Conservation (phyloP, 768 basidiomycete species). For the Lactifluus rugatus region DNA sequence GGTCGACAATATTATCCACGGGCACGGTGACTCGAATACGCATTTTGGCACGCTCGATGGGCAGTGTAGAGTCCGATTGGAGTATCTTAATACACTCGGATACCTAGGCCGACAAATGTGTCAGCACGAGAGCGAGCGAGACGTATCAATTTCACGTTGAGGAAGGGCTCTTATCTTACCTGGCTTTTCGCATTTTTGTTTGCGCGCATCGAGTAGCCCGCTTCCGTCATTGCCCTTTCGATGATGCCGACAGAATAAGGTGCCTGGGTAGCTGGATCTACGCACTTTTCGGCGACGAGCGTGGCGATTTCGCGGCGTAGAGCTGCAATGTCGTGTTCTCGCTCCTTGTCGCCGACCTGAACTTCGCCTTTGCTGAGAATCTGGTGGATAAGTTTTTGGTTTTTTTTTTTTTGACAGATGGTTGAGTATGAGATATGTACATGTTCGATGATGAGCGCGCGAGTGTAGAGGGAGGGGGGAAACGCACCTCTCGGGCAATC, state of each 20-base stretch:
- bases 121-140: background rate
- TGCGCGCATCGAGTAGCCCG: conserved; percentile 82
- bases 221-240: conserved; percentile 95
- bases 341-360: conserved; percentile 95
- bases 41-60: conserved; percentile 92
- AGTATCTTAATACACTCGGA: conserved; percentile 81
- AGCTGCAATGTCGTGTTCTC: conserved; percentile 75
- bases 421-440: too few relatives aligned
- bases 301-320: conserved; percentile 87
- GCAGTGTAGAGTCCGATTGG: conserved; percentile 74
- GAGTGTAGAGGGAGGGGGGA: too few relatives aligned
- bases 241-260: conserved; percentile 94
- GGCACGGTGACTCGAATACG: conserved; percentile 78
- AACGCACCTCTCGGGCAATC: conserved; percentile 69
- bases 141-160: too few relatives aligned
- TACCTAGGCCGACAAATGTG: conserved; percentile 40
- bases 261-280: conserved; percentile 80
- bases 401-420: too few relatives aligned
- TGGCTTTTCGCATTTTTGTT: conserved; percentile 93
- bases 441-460: too few relatives aligned
- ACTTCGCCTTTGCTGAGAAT: conserved; percentile 94
- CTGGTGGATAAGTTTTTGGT: conserved; percentile 29
- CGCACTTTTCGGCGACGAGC: conserved; percentile 89
- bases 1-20: conserved; percentile 45
- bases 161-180: conserved; percentile 30